Percentiles rank a stretch among this genome's conserved stretches.
Conservation (phyloP, 805 yeast species). For the Sugiyamaella qingdaonensis region DNA sequence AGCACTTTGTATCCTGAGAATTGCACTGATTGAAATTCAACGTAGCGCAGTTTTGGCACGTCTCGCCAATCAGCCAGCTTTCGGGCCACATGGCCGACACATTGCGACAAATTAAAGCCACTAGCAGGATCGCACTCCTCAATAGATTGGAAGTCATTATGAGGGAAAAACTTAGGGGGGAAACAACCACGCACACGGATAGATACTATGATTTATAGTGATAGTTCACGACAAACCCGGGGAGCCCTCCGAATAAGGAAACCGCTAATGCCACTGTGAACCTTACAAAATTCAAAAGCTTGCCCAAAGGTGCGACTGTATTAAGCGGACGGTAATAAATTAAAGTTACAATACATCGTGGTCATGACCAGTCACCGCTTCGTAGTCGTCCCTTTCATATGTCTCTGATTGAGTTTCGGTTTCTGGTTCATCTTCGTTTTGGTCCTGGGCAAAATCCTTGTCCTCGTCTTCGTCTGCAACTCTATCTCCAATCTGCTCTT, state of each 20-base stretch:
- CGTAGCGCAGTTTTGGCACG: constrained; percentile 20
- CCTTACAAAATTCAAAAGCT: background rate
- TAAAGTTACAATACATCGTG: background rate
- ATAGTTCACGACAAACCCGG: too few relatives aligned
- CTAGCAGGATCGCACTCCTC: too few relatives aligned
- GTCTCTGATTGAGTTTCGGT: constrained; percentile 6
- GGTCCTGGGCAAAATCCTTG: too few relatives aligned
- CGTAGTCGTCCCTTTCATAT: background rate
- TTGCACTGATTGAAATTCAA: constrained; percentile 19
- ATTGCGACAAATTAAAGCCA: background rate
- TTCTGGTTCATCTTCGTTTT: background rate
- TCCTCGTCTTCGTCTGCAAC: too few relatives aligned
- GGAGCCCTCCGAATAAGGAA: too few relatives aligned
- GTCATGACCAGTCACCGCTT: background rate
- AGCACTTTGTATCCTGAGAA: constrained; percentile 27
- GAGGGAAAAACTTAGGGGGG: too few relatives aligned
- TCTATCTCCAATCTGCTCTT: too few relatives aligned
- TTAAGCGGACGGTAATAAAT: background rate
- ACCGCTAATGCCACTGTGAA: background rate
- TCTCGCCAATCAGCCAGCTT: constrained; percentile 23
- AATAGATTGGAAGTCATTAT: too few relatives aligned
- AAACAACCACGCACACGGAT: too few relatives aligned
- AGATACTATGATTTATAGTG: too few relatives aligned
- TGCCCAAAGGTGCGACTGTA: background rate
- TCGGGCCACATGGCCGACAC: constrained; percentile 22